Evolutionary conservation across 768 basidiomycete species (phyloP).

Genomic region (Lactarius hatsudake): DNA sequence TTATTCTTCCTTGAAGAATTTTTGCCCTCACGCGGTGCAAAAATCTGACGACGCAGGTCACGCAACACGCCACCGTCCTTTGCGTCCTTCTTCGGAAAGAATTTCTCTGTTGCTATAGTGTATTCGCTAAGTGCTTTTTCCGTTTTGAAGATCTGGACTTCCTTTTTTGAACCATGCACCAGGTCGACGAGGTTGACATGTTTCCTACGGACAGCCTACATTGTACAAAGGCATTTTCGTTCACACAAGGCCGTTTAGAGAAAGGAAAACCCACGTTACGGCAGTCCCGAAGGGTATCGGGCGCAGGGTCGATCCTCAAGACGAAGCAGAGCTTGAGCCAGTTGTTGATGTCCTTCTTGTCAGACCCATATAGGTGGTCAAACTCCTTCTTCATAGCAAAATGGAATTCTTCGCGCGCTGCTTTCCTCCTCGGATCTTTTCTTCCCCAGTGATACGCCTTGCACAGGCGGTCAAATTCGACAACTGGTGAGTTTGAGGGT

Average conservation of each 20-base stretch:
- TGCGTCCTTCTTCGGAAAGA: conserved; percentile 32
- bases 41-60: conserved; percentile 32
- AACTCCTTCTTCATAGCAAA: conserved; percentile 24
- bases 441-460: neutral
- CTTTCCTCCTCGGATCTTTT: neutral
- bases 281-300: conserved; percentile 1
- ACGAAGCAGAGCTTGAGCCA: conserved; percentile 25
- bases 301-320: conserved; percentile 21
- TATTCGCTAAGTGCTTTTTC: conserved; percentile 6
- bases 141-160: conserved; percentile 1
- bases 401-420: conserved; percentile 4
- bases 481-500: conserved; percentile 7
- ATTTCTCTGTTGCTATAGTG: neutral
- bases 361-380: conserved; percentile 26
- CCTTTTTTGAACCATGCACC: conserved; percentile 4
- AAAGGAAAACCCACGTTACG: conserved; percentile 5
- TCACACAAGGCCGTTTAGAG: neutral
- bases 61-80: conserved; percentile 34
- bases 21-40: neutral
- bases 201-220: conserved; percentile 14
- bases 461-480: conserved; percentile 23
- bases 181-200: conserved; percentile 26
- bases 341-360: conserved; percentile 19
- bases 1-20: neutral
- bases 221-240: neutral